These are phyloP conservation scores for Talaromyces sp. DNA, from an alignment of 2,329 filamentous ascomycete genomes.

Conservation along the genomic window DNA sequence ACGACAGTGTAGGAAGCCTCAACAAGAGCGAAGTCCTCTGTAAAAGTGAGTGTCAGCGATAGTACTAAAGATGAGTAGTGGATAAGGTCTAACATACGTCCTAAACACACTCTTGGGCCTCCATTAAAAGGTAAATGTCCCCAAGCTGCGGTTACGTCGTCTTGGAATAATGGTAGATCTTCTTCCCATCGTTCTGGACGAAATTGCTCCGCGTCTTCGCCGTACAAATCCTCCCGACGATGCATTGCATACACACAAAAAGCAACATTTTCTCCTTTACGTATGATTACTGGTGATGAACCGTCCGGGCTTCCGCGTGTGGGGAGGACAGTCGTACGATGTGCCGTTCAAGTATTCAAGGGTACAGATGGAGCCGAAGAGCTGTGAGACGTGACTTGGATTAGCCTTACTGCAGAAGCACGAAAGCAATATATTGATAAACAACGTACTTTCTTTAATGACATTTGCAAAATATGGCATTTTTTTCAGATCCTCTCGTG, in stretches of 20 bases:
- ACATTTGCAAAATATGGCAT: background rate
- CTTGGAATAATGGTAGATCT: background rate
- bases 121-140: constrained; percentile 35
- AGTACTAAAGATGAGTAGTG: background rate
- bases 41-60: background rate
- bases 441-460: background rate
- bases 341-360: constrained; percentile 48
- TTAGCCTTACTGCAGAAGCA: background rate
- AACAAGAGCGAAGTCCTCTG: constrained; percentile 4
- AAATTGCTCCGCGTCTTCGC: constrained; percentile 47
- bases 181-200: constrained; percentile 50
- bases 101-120: constrained; percentile 27
- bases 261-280: constrained; percentile 63
- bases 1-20: constrained; percentile 5
- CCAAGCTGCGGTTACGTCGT: constrained; percentile 40
- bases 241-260: constrained; percentile 74
- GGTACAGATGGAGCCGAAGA: constrained; percentile 50
- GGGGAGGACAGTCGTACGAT: constrained; percentile 19
- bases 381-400: background rate
- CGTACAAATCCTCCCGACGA: constrained; percentile 57
- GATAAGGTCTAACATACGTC: background rate
- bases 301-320: constrained; percentile 26
- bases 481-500: background rate
- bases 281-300: constrained; percentile 60
- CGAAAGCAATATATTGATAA: background rate